Percentiles rank a stretch among this genome's conserved stretches.
phyloP scores from a whole-genome alignment of 306 rosid genomes.

The Mimosa bimucronata region DNA sequence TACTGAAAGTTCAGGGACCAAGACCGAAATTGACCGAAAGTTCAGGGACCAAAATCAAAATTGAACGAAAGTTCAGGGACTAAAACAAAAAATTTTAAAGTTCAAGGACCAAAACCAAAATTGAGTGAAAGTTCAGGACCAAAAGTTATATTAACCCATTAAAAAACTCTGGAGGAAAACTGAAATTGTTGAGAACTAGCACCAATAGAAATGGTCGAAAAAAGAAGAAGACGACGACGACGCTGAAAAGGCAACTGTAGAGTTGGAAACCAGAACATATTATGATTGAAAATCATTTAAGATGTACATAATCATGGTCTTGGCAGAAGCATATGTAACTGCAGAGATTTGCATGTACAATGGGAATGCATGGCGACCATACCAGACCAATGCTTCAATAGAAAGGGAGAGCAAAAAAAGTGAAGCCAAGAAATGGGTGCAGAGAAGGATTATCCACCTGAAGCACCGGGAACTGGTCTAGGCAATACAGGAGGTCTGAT shows the following conservation, averaged over 20 bases:
- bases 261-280: neutral
- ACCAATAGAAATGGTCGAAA: neutral
- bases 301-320: neutral
- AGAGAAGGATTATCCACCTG: conserved; percentile 52
- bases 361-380: neutral
- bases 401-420: neutral
- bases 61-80: too few relatives aligned
- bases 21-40: too few relatives aligned
- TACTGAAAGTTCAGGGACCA: too few relatives aligned
- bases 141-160: too few relatives aligned
- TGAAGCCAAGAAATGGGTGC: neutral
- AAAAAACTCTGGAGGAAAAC: neutral
- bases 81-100: too few relatives aligned
- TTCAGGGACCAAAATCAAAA: too few relatives aligned
- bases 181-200: neutral
- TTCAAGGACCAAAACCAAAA: too few relatives aligned
- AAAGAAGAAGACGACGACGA: too few relatives aligned
- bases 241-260: neutral
- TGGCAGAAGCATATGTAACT: neutral
- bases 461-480: conserved; percentile 74
- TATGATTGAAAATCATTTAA: neutral
- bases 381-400: conserved; percentile 24
- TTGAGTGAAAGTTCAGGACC: too few relatives aligned
- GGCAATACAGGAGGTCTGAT: conserved; percentile 81
- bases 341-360: conserved; percentile 3